These are phyloP conservation scores for Ceratobasidium sp. DNA, from an alignment of 1,284 basidiomycete genomes.

Conservation along the genomic window DNA sequence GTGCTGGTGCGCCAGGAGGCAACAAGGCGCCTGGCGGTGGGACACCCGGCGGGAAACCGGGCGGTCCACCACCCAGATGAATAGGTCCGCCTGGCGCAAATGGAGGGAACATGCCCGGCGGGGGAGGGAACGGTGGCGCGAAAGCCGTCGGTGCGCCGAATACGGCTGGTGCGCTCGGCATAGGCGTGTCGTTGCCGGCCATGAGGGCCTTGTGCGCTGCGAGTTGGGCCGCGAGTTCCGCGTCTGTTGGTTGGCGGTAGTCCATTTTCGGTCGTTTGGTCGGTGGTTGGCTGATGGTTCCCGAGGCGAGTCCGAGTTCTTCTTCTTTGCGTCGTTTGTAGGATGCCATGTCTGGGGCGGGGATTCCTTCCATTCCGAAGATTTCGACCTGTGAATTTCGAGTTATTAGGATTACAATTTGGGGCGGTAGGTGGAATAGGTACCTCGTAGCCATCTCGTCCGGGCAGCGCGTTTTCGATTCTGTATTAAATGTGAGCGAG, in stretches of 20 bases:
- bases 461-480: constrained; percentile 95
- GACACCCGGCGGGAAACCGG: constrained; percentile 34
- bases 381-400: constrained; percentile 74
- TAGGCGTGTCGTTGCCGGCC: constrained; percentile 35
- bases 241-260: constrained; percentile 57
- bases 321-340: constrained; percentile 94
- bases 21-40: background rate
- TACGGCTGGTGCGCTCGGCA: constrained; percentile 17
- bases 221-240: constrained; percentile 41
- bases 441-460: constrained; percentile 90
- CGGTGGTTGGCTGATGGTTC: constrained; percentile 76
- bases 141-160: constrained; percentile 36
- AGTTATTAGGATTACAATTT: background rate
- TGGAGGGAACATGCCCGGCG: constrained; percentile 34
- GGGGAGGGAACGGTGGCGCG: constrained; percentile 33
- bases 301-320: constrained; percentile 83
- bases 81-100: constrained; percentile 32
- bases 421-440: too few relatives aligned
- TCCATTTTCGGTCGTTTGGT: constrained; percentile 84
- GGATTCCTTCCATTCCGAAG: constrained; percentile 99
- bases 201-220: constrained; percentile 42
- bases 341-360: constrained; percentile 90
- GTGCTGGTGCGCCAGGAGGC: background rate
- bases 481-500: constrained; percentile 53
- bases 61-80: constrained; percentile 9